Base-by-base conservation (phyloP, 805 yeast genomes). In the Clavispora asparagi region DNA sequence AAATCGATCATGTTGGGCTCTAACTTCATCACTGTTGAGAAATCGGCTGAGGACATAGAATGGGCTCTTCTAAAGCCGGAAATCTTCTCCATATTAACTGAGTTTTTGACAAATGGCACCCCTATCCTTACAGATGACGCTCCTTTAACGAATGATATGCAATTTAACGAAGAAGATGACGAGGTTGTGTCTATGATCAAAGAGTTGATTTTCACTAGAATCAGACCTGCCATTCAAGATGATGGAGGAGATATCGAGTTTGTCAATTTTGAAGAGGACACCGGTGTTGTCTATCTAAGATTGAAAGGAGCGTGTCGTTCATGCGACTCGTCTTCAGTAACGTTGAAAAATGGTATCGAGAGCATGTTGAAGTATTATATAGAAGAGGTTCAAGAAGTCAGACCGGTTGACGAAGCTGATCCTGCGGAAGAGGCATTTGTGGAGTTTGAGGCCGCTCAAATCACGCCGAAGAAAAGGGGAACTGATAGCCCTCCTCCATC, bases 11-110 rank as follows among this genome's bases (percentile, higher is more conserved):
- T 89, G 83, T 81, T 87, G 59, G 96, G 96, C 2, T 73, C 83
- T 4, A 83, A 89, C 63, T 89, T 90, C 63, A 83, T 89, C 51
- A 89, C 96, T 0, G 78, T 89, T 14, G 92, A 86, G 58, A 87
- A 87, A 63, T 60, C 64, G 17, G 57, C 65, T 29, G 63, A 61
- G 8, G 79, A 77, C 53, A 71, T 76, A 26, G 66, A 73, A 41
- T 83, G 89, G 89, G 62, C 79, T 41, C 58, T 81, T 19, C 64
- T 83, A 43, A 83, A 83, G 60, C 87, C 88, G 0, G 87, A 82
- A 57, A 80, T 83, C 32, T 83, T 83, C 51, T 71, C 81, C 13
- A 71, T 78, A 17, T 61, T 79, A 39, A 79, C 83, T 0, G 84
- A 79, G 54, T 78, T 68, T 46, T 64, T 79, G 44, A 77, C 76